phyloP scores from a whole-genome alignment of 2,329 filamentous ascomycete species.

The Lomentospora prolificans region DNA sequence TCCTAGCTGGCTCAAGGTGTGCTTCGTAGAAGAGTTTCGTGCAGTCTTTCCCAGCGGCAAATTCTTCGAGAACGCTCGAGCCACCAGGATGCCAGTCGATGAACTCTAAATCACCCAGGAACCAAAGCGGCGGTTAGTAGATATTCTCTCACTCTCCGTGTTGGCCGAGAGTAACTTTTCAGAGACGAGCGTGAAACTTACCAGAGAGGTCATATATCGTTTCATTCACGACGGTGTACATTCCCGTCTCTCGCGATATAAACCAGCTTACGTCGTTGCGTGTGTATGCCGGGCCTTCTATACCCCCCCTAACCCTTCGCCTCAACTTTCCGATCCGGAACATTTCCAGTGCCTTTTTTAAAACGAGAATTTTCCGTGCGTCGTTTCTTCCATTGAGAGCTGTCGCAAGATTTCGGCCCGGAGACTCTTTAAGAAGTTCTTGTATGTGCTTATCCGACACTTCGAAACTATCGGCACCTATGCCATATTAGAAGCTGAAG shows the following conservation, averaged over 20 bases:
- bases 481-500: not conserved
- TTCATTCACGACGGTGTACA: not conserved
- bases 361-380: not conserved
- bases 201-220: constrained; percentile 3
- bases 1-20: not conserved
- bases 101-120: constrained; percentile 9
- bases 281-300: not conserved
- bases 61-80: not conserved
- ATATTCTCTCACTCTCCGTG: too few species aligned
- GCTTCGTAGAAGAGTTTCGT: constrained; percentile 9
- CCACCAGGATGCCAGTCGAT: constrained; percentile 12
- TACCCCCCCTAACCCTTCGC: not conserved
- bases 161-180: too few species aligned
- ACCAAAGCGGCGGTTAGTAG: not conserved
- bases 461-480: not conserved
- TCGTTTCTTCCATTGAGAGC: too few species aligned
- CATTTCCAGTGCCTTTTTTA: not conserved
- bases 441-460: not conserved
- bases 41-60: constrained; percentile 9
- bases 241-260: not conserved
- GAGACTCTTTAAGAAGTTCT: not conserved
- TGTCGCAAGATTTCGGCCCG: not conserved
- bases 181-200: not conserved
- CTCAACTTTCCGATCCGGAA: not conserved
- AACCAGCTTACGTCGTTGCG: not conserved